Evolutionary conservation across 2,329 filamentous ascomycete species (phyloP).

Genomic region (Clonostachys sp.): DNA sequence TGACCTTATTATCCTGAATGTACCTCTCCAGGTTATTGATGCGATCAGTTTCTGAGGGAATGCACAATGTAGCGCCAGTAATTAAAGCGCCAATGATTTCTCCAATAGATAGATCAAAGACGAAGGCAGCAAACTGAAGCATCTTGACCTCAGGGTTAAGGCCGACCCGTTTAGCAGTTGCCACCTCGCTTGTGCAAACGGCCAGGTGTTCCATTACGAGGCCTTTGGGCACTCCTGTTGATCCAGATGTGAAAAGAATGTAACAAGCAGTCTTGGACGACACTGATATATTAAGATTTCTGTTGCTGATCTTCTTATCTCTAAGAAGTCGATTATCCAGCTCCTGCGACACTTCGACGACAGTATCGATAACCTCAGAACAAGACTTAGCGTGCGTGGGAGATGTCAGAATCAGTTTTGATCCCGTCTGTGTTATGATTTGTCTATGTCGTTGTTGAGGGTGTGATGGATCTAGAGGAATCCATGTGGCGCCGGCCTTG

Average conservation of each 20-base stretch:
- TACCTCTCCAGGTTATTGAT: background rate
- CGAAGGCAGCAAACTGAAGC: conserved; percentile 3
- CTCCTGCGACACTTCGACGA: background rate
- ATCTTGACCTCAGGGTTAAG: conserved; percentile 8
- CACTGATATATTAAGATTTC: background rate
- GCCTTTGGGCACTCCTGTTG: conserved; percentile 13
- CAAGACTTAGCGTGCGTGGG: background rate
- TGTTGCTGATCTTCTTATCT: background rate
- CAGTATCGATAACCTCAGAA: background rate
- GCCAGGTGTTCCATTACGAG: conserved; percentile 9
- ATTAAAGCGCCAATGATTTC: conserved; percentile 1
- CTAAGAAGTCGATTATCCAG: background rate
- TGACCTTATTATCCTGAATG: background rate
- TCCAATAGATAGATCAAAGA: conserved; percentile 3
- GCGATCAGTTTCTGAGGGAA: background rate
- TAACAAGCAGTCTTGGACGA: conserved; percentile 5
- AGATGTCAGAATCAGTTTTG: conserved; percentile 1
- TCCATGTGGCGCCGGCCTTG: conserved; percentile 4
- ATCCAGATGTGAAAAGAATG: conserved; percentile 14
- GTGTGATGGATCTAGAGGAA: conserved; percentile 4
- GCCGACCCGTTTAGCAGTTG: conserved; percentile 8
- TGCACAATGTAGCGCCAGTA: background rate
- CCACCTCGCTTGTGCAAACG: conserved; percentile 6
- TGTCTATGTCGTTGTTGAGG: background rate
- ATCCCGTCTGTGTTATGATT: background rate